Conservation (phyloP, 2,329 filamentous ascomycete genomes). For the Calonectria pseudoturangicola region DNA sequence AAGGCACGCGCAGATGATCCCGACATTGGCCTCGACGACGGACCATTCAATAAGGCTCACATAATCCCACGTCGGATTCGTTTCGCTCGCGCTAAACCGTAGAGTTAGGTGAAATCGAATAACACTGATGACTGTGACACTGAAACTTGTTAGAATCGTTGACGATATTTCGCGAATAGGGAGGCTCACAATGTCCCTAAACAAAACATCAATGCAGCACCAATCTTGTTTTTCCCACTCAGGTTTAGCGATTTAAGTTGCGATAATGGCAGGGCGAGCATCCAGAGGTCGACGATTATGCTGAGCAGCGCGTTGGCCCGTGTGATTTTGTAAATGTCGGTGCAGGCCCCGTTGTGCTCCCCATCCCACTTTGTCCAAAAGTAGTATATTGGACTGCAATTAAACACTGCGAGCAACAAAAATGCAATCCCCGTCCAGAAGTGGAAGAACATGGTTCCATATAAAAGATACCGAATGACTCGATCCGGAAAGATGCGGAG, state of each 20-base stretch:
- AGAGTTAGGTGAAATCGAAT: background rate
- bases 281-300: background rate
- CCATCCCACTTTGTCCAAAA: conserved; percentile 2
- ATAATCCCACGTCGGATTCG: background rate
- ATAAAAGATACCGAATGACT: background rate
- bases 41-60: background rate
- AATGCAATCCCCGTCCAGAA: background rate
- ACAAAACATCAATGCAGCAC: background rate
- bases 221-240: background rate
- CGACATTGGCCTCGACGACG: background rate
- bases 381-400: background rate
- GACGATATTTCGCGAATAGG: background rate
- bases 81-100: background rate
- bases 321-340: background rate
- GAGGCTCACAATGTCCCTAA: background rate
- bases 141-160: background rate
- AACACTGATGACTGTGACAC: background rate
- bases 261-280: background rate
- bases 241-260: background rate
- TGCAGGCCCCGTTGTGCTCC: background rate
- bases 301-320: background rate
- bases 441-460: background rate
- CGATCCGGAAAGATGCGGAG: background rate
- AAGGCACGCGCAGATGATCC: background rate
- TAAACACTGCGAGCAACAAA: background rate